These are phyloP conservation scores for Anthracocystis walkeri DNA, from an alignment of 1,284 basidiomycete species.

Conservation along the genomic window DNA sequence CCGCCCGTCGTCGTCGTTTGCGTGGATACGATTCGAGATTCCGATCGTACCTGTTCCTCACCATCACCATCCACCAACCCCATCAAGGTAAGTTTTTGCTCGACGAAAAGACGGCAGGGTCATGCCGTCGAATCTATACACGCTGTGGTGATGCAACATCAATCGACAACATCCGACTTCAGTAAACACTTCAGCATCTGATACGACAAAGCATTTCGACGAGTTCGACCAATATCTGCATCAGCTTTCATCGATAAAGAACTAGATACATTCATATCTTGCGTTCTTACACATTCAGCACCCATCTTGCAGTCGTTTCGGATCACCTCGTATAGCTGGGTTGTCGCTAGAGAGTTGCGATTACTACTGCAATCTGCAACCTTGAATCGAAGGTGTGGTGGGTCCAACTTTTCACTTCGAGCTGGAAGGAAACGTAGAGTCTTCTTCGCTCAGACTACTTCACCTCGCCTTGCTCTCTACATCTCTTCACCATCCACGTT, in stretches of 20 bases:
- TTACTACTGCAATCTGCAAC: neutral
- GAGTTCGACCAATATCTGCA: neutral
- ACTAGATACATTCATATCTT: neutral
- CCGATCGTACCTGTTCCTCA: conserved; percentile 20
- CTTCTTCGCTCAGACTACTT: neutral
- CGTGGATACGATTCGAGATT: conserved; percentile 26
- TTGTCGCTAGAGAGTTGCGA: neutral
- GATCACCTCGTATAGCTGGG: no score
- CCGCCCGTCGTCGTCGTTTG: conserved; percentile 4
- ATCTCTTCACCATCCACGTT: neutral
- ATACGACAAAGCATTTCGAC: neutral
- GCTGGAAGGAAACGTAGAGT: neutral
- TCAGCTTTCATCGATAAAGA: neutral
- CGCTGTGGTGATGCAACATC: neutral
- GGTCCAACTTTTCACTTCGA: neutral
- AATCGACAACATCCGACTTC: neutral
- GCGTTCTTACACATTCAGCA: neutral
- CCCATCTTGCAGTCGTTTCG: neutral
- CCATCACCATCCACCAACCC: conserved; percentile 46
- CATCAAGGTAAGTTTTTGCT: conserved; percentile 46
- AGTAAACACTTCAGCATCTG: neutral
- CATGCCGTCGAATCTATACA: conserved; percentile 15
- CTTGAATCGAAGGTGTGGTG: neutral
- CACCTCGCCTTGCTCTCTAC: no score
- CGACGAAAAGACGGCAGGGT: conserved; percentile 21